phyloP scores from a whole-genome alignment of 352 stramenopile species.

The Globisporangium megalacanthum region DNA sequence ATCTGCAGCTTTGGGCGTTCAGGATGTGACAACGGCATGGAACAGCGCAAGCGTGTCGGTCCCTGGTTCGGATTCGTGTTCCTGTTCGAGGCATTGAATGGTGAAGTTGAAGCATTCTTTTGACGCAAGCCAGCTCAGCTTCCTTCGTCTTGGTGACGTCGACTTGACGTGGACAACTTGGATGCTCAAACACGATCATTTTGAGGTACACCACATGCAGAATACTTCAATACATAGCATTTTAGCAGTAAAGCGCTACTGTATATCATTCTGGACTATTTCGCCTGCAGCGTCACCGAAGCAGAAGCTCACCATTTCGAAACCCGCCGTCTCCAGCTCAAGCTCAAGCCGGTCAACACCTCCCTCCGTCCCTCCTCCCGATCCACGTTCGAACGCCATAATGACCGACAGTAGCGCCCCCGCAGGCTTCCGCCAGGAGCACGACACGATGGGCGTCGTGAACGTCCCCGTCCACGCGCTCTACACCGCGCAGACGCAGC shows the following conservation, averaged over 20 bases:
- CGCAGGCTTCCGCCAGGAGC: constrained; percentile 31
- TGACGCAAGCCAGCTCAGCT: too few relatives aligned
- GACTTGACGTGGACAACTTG: too few relatives aligned
- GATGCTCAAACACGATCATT: too few relatives aligned
- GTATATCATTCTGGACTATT: neutral
- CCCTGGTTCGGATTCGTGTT: too few relatives aligned
- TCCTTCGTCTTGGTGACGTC: too few relatives aligned
- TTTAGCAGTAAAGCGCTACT: neutral
- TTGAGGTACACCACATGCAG: too few relatives aligned
- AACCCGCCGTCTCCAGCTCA: neutral
- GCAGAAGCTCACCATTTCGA: neutral
- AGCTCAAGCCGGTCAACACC: neutral
- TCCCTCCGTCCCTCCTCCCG: neutral
- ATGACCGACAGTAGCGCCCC: constrained; percentile 11
- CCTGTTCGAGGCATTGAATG: too few relatives aligned
- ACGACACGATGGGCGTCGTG: constrained; percentile 50
- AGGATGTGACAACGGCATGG: too few relatives aligned
- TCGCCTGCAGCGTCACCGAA: neutral
- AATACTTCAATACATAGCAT: neutral
- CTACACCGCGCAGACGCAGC: constrained; percentile 52
- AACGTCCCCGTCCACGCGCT: constrained; percentile 40
- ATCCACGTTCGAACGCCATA: neutral
- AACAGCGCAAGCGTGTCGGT: too few relatives aligned
- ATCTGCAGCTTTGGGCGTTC: too few relatives aligned
- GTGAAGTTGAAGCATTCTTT: too few relatives aligned